Percentiles rank a stretch among this genome's conserved stretches.
Conservation (phyloP, 2,329 filamentous ascomycete genomes). For the Rhynchosporium agropyri region DNA sequence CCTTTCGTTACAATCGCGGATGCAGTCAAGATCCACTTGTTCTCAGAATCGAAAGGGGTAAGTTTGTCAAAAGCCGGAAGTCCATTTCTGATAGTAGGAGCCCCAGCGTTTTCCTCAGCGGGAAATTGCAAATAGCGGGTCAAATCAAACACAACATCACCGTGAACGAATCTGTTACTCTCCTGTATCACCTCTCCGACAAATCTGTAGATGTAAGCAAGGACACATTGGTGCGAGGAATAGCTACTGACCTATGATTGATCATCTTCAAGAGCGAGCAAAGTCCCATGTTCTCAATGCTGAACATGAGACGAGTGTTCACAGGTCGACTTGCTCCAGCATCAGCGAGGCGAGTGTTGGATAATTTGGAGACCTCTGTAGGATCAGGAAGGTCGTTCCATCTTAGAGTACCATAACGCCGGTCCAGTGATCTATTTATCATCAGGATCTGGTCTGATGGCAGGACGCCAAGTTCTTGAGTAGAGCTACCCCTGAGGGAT, state of each 20-base stretch:
- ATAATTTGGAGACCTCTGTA: conserved; percentile 16
- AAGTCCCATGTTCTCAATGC: conserved; percentile 46
- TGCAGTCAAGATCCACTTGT: conserved; percentile 59
- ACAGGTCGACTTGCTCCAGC: conserved; percentile 44
- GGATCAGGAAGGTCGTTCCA: conserved; percentile 66
- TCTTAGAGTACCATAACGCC: conserved; percentile 51
- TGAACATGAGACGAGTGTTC: conserved; percentile 38
- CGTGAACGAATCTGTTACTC: conserved; percentile 37
- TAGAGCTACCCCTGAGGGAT: neutral
- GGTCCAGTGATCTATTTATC: conserved; percentile 45
- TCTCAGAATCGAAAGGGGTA: conserved; percentile 50
- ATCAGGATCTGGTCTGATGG: neutral
- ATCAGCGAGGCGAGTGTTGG: conserved; percentile 51
- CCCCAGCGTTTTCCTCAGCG: conserved; percentile 33
- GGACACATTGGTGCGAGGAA: neutral
- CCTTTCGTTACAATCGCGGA: conserved; percentile 58
- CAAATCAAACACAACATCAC: conserved; percentile 38
- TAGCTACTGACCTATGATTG: conserved; percentile 51
- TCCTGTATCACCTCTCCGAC: conserved; percentile 34
- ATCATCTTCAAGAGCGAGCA: conserved; percentile 55
- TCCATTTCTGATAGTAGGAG: conserved; percentile 34
- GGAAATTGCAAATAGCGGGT: conserved; percentile 37
- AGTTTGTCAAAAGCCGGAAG: conserved; percentile 54
- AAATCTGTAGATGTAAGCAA: conserved; percentile 34
- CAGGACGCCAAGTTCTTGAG: neutral